These are phyloP conservation scores for Asterella californica DNA, from an alignment of 225 moss, liverwort and hornwort species.

Conservation along the genomic window DNA sequence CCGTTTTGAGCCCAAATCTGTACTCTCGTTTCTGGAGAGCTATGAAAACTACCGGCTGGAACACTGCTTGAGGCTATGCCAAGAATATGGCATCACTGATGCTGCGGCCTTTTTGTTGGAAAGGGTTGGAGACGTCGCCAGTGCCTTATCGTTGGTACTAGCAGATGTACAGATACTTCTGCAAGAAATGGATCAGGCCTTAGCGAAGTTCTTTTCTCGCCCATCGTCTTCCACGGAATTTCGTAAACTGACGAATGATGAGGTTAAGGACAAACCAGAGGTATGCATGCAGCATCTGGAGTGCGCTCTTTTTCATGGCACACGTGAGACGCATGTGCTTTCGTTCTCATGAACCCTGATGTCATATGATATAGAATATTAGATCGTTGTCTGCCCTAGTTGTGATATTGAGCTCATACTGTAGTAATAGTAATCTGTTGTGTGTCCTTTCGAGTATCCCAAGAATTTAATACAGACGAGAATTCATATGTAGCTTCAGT, in stretches of 20 bases:
- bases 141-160: constrained; percentile 82
- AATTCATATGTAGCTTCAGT: no score
- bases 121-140: constrained; percentile 92
- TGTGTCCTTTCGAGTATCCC: background rate
- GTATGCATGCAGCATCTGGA: constrained; percentile 3
- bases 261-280: constrained; percentile 46
- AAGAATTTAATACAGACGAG: no score
- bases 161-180: constrained; percentile 62
- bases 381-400: background rate
- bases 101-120: constrained; percentile 93
- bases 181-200: constrained; percentile 66
- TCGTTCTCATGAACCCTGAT: background rate
- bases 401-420: no score
- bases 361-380: background rate
- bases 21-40: constrained; percentile 76
- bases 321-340: no score
- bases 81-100: constrained; percentile 92
- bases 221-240: constrained; percentile 18
- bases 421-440: background rate
- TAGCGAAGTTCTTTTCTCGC: constrained; percentile 48
- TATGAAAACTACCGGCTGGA: constrained; percentile 85
- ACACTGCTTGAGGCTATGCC: constrained; percentile 88
- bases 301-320: background rate
- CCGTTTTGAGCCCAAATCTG: constrained; percentile 81
- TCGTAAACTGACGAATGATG: constrained; percentile 18